Base-by-base conservation (phyloP, 2,329 filamentous ascomycete genomes). In the Fusarium pseudonygamai region DNA sequence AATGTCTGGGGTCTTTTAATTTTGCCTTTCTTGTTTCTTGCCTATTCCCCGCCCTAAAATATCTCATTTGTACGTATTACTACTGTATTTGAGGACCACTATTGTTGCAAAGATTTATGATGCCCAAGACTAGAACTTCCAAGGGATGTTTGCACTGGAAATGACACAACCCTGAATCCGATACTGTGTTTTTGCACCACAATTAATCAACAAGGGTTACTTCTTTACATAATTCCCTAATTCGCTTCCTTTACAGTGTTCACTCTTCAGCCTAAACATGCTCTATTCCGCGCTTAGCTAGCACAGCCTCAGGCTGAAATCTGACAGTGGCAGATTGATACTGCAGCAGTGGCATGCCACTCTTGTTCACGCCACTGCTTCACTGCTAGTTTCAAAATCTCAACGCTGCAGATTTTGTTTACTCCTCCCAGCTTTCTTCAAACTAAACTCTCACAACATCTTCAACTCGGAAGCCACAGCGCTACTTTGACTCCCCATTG, bases 161-260 rank as follows among this genome's bases (percentile, higher is more conserved):
- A 26, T 26, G 24, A 20, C 14, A 14, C 13, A 20, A 14, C 7
- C 5, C 7, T 26, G 18, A 26, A 26, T 45, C 3, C 2, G 7
- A 45, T 45, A 26, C 43, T 26, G 16, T 26, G 12, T 26, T 7
- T 45, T 20, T 1, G 12, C 18, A 14, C 1, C 24, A 26, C 4
- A 26, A 26, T 45, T 26, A 5, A 5, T 5, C 1, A 26, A 5
- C 24, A 12, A 26, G 24, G 24, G 2, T 26, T 26, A 26, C 0
- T 45, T 26, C 24, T 45, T 8, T 4, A 28, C 6, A 7, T 2
- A 28, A 5, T 28, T 10, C 24, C 43, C 18, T 14, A 0, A 14
- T 2, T 3, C 12, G 20, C 24, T 4, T 46, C 24, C 12, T 26
- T 10, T 3, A 7, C 43, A 20, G 8, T 36, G 34, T 6, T 36